Conservation (phyloP, 257 asterid genomes). For the Linderniella brevidens region DNA sequence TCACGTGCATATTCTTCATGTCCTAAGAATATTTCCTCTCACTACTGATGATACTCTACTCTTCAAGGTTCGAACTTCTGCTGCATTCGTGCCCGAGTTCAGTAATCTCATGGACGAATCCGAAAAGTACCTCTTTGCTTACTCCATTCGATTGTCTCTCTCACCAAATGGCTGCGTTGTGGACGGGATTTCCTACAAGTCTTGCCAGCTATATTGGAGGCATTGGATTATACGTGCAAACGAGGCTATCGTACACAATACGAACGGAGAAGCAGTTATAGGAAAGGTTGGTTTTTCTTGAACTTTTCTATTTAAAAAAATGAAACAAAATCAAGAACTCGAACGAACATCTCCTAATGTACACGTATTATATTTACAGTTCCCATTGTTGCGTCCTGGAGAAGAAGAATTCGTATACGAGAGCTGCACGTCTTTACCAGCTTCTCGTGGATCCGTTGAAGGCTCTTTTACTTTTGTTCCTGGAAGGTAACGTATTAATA, state of each 20-base stretch:
- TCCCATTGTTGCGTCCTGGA: slow-evolving; percentile 60
- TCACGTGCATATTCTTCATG: slow-evolving; percentile 1
- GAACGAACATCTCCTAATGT: background rate
- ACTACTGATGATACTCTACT: background rate
- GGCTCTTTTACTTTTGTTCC: slow-evolving; percentile 84
- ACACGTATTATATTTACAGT: slow-evolving; percentile 26
- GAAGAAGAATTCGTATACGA: slow-evolving; percentile 68
- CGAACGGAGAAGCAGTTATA: slow-evolving; percentile 76
- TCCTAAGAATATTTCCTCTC: slow-evolving; percentile 1
- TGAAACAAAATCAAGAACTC: background rate
- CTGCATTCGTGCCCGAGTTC: slow-evolving; percentile 69
- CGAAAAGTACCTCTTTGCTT: slow-evolving; percentile 45
- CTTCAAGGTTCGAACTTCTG: slow-evolving; percentile 78
- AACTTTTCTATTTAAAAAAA: slow-evolving; percentile 45
- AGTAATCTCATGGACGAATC: slow-evolving; percentile 42
- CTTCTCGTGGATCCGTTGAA: slow-evolving; percentile 55
- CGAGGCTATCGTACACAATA: slow-evolving; percentile 31
- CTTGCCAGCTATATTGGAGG: slow-evolving; percentile 81
- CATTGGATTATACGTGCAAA: slow-evolving; percentile 60
- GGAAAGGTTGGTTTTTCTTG: slow-evolving; percentile 54
- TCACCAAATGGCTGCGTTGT: slow-evolving; percentile 58
- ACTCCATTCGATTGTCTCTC: slow-evolving; percentile 20
- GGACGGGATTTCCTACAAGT: slow-evolving; percentile 35
- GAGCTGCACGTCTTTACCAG: slow-evolving; percentile 40
- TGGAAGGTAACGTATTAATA: too few relatives aligned